phyloP scores from a whole-genome alignment of 257 asterid genomes.

The Avicennia marina region DNA sequence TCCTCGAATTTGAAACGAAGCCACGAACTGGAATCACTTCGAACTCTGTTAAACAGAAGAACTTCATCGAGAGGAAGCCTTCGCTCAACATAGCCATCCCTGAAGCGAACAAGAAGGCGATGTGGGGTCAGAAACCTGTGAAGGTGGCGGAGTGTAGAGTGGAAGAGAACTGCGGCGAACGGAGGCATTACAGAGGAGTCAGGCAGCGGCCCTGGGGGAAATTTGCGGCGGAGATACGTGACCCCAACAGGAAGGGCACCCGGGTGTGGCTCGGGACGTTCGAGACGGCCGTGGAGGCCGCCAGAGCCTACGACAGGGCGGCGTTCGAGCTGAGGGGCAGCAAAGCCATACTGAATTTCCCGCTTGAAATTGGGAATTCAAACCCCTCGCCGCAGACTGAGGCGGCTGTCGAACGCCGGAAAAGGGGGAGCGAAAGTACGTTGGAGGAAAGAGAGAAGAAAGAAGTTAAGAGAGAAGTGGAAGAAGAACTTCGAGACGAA shows the following conservation, averaged over 20 bases:
- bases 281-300: conserved; percentile 68
- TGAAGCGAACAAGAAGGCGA: conserved; percentile 1
- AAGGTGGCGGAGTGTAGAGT: not conserved
- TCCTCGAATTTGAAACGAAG: conserved; percentile 33
- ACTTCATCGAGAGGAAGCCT: conserved; percentile 50
- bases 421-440: conserved; percentile 42
- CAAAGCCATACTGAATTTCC: conserved; percentile 68
- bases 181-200: conserved; percentile 59
- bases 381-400: conserved; percentile 14
- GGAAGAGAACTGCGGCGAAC: conserved; percentile 27
- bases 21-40: conserved; percentile 11
- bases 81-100: conserved; percentile 64
- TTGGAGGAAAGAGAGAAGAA: conserved; percentile 28
- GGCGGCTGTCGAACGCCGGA: conserved; percentile 27
- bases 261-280: conserved; percentile 77
- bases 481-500: conserved; percentile 16
- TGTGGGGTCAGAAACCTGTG: not conserved
- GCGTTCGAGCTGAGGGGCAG: conserved; percentile 69
- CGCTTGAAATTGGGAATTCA: conserved; percentile 57
- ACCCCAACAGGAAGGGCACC: conserved; percentile 61
- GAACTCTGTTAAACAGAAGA: not conserved
- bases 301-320: conserved; percentile 68
- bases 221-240: conserved; percentile 75
- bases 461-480: conserved; percentile 39
- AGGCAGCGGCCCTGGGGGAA: conserved; percentile 74